Evolutionary conservation across 768 basidiomycete genomes (phyloP).

Genomic region (Rossbeevera mucosa): DNA sequence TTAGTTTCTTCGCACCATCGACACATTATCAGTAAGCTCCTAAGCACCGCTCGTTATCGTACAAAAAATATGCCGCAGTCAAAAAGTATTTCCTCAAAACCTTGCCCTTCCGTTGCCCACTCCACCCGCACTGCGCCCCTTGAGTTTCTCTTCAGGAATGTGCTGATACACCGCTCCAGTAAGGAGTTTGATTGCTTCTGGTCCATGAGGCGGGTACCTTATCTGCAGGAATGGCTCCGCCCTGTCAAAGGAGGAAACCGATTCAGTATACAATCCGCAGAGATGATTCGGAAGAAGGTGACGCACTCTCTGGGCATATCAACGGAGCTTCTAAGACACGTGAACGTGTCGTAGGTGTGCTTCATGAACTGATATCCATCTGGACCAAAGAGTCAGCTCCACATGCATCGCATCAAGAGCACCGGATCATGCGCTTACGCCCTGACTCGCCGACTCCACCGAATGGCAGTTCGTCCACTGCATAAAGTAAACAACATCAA

Average conservation of each 20-base stretch:
- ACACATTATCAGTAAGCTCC: not conserved
- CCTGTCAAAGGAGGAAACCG: slow-evolving; percentile 4
- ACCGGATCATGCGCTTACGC: slow-evolving; percentile 37
- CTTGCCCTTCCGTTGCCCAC: not conserved
- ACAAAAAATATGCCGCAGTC: not conserved
- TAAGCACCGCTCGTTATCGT: not conserved
- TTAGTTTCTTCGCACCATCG: too few species aligned
- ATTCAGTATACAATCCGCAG: slow-evolving; percentile 3
- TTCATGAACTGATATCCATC: slow-evolving; percentile 53
- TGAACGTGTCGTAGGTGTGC: slow-evolving; percentile 53
- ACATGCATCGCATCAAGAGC: not conserved
- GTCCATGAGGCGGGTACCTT: slow-evolving; percentile 24
- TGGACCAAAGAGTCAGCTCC: slow-evolving; percentile 17
- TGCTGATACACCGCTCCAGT: not conserved
- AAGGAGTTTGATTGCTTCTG: slow-evolving; percentile 15
- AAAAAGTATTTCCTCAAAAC: not conserved
- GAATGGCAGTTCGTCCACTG: slow-evolving; percentile 44
- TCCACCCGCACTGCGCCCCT: not conserved
- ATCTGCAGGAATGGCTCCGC: slow-evolving; percentile 18
- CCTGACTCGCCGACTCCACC: slow-evolving; percentile 61
- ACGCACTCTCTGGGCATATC: slow-evolving; percentile 57
- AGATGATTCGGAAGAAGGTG: not conserved
- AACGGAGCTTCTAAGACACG: slow-evolving; percentile 43
- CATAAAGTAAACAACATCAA: not conserved
- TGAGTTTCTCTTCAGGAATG: slow-evolving; percentile 16